phyloP scores from a whole-genome alignment of 148 eudicot genomes.

The Heliamphora exappendiculata region DNA sequence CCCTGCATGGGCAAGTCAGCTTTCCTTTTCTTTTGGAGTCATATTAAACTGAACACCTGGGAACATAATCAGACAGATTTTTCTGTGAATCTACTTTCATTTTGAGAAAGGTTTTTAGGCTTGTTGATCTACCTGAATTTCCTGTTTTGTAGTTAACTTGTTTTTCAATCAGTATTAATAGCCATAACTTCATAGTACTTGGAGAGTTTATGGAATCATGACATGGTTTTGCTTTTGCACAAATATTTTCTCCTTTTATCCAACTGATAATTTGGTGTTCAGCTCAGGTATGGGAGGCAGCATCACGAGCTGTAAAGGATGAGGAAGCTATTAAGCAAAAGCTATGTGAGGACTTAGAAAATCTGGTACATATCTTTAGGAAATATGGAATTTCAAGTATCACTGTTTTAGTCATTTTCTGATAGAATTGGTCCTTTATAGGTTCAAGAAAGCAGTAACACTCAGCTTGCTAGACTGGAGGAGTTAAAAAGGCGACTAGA shows the following conservation, averaged over 20 bases:
- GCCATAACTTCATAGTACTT: background rate
- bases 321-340: background rate
- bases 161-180: background rate
- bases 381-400: background rate
- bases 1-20: background rate
- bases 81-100: background rate
- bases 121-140: background rate
- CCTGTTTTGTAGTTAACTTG: background rate
- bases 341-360: background rate
- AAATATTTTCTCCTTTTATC: background rate
- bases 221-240: background rate
- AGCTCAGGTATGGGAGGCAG: background rate
- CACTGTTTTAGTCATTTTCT: background rate
- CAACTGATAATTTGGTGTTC: background rate
- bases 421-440: slow-evolving; percentile 10
- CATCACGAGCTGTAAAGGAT: background rate
- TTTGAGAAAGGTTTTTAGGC: background rate
- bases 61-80: background rate
- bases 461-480: slow-evolving; percentile 70
- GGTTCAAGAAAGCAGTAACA: slow-evolving; percentile 80
- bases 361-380: background rate
- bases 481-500: slow-evolving; percentile 80
- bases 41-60: background rate
- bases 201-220: background rate
- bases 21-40: background rate